Evolutionary conservation across 768 basidiomycete species (phyloP).

Genomic region (Xerocomellus intermedius): DNA sequence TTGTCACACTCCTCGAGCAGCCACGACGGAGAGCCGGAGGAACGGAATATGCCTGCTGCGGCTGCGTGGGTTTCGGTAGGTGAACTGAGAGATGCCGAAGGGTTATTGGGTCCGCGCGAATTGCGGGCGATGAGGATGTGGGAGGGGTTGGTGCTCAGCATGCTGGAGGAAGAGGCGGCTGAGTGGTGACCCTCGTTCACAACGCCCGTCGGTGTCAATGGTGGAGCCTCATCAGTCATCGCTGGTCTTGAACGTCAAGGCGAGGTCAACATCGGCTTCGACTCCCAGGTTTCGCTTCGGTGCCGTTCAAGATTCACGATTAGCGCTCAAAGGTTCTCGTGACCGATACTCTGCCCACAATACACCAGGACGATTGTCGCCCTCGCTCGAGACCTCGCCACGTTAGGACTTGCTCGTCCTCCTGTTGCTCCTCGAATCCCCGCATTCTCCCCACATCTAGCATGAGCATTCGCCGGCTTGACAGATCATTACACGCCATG

Average conservation of each 20-base stretch:
- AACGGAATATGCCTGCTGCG: conserved; percentile 79
- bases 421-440: no score
- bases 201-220: neutral
- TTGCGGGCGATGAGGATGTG: conserved; percentile 88
- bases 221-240: neutral
- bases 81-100: conserved; percentile 77
- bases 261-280: neutral
- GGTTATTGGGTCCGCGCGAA: conserved; percentile 72
- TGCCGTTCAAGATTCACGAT: neutral
- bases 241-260: neutral
- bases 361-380: no score
- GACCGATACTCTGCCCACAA: neutral
- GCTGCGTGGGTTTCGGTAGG: conserved; percentile 89
- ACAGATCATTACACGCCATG: neutral
- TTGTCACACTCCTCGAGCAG: conserved; percentile 72
- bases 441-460: no score
- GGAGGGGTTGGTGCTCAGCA: conserved; percentile 57
- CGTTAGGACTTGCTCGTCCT: no score
- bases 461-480: neutral
- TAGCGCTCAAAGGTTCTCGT: neutral
- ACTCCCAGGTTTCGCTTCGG: neutral
- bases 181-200: neutral
- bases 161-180: neutral
- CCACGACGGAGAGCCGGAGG: conserved; percentile 78
- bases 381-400: no score